These are phyloP conservation scores for Mycena amicta DNA, from an alignment of 768 basidiomycete genomes.

Conservation along the genomic window DNA sequence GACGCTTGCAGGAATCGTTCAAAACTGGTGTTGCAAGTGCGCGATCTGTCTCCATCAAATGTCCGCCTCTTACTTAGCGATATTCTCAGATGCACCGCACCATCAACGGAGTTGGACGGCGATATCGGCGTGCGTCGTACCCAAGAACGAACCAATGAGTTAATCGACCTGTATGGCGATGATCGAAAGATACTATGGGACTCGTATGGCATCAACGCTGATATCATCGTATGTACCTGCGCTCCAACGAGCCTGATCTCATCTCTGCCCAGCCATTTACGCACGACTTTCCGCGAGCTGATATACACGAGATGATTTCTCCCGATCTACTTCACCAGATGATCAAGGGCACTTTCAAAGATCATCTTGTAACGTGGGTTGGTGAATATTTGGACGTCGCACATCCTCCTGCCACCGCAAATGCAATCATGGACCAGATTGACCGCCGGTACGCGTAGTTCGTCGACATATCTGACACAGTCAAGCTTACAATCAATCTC, in stretches of 20 bases:
- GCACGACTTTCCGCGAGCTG: constrained; percentile 25
- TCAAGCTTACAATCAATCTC: too few relatives aligned
- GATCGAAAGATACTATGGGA: constrained; percentile 16
- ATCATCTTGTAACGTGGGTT: constrained; percentile 36
- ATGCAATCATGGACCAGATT: constrained; percentile 36
- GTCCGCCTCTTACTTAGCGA: background rate
- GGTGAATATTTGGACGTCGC: constrained; percentile 25
- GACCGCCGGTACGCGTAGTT: constrained; percentile 38
- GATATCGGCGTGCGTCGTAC: constrained; percentile 1
- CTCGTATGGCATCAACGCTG: constrained; percentile 21
- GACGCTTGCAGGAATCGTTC: constrained; percentile 18
- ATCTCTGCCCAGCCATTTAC: constrained; percentile 26
- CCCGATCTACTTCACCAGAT: constrained; percentile 35
- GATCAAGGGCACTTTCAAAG: constrained; percentile 32
- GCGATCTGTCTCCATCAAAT: background rate
- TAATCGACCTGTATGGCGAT: background rate
- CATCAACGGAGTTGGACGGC: constrained; percentile 6
- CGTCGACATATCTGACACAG: too few relatives aligned
- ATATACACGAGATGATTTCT: constrained; percentile 32
- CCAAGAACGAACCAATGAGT: constrained; percentile 3
- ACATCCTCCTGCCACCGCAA: constrained; percentile 15
- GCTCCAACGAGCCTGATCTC: background rate
- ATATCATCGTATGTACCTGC: constrained; percentile 17
- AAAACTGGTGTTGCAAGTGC: constrained; percentile 12
- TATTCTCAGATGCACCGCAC: constrained; percentile 6